Base-by-base conservation (phyloP, 2,329 filamentous ascomycete species). In the Fusarium albidum region DNA sequence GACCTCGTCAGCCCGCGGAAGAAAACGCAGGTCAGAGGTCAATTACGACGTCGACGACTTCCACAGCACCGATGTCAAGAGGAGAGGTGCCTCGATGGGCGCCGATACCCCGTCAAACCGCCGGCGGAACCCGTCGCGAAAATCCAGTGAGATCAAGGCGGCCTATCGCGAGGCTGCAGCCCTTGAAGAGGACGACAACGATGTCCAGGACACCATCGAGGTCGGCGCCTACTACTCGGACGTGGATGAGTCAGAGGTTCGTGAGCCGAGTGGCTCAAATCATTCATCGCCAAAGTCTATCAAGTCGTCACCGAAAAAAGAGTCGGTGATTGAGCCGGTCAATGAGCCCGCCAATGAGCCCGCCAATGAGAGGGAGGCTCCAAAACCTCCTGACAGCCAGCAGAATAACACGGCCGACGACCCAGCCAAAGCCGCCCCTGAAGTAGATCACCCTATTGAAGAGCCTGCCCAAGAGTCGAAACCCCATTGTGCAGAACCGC, bases 151-250 rank as follows among this genome's bases (percentile, higher is more conserved):
- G 50, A 39, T 68, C 28, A 68, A 65, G 55, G 57, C 68, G 42
- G 57, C 68, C 41, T 73, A 73, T 60, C 67, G 44, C 39, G 67
- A 69, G 35, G 59, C 65, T 57, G 55, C n/a, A n/a, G n/a, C 65
- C 56, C 25, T 65, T 6, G 65, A 69, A 15, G 66, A 68, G 14
- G 75, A 79, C 43, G 76, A 80, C 52, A 78, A 78, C 25, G 77
- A 82, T 35, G 79, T 84, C 25, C 78, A 82, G 65, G 82, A 85
- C 64, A 84, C 81, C 12, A 85, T 85, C 54, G 79, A 84, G 63
- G 82, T 84, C 41, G 79, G 81, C 39, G 77, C 79, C 33, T 70
- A 68, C 27, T 69, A 67, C 34, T 70, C 71, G 25, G 72, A 73
- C 42, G 52, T 66, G 43, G 69, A 69, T 35, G 69, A 70, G 34